Evolutionary conservation across 2,329 filamentous ascomycete species (phyloP).

Genomic region (Aspergillus sp.): DNA sequence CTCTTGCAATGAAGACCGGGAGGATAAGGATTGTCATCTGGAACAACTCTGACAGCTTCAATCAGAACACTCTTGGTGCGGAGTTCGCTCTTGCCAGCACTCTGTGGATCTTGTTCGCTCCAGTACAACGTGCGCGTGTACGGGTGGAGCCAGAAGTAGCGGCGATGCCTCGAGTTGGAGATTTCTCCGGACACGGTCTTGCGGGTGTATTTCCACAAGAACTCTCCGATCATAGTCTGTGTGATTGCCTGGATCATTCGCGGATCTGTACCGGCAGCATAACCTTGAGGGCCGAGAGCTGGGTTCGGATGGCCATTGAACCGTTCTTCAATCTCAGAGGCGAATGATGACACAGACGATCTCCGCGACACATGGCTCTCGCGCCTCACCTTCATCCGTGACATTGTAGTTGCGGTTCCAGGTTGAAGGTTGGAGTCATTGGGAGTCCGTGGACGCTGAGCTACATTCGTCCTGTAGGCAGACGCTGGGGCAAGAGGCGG

Average conservation of each 20-base stretch:
- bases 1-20: constrained; percentile 94
- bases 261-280: constrained; percentile 78
- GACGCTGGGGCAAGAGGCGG: constrained; percentile 84
- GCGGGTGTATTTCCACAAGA: constrained; percentile 97
- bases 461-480: constrained; percentile 57
- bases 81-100: constrained; percentile 74
- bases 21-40: constrained; percentile 92
- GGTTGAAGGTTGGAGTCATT: constrained; percentile 51
- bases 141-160: constrained; percentile 99
- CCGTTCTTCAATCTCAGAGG: constrained; percentile 85
- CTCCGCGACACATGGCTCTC: constrained; percentile 59
- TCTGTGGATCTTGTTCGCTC: constrained; percentile 85
- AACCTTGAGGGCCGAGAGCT: constrained; percentile 54
- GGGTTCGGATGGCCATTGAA: constrained; percentile 73
- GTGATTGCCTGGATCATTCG: constrained; percentile 99
- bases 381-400: constrained; percentile 57
- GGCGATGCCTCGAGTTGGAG: constrained; percentile 84
- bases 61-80: constrained; percentile 88
- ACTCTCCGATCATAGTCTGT: constrained; percentile 99
- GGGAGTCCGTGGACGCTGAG: constrained; percentile 63
- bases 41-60: constrained; percentile 86
- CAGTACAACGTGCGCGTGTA: constrained; percentile 97
- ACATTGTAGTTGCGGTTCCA: constrained; percentile 54
- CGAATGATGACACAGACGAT: constrained; percentile 93
- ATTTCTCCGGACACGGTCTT: constrained; percentile 87